Base-by-base conservation (phyloP, 208 protist species). In the Angomonas deanei region DNA sequence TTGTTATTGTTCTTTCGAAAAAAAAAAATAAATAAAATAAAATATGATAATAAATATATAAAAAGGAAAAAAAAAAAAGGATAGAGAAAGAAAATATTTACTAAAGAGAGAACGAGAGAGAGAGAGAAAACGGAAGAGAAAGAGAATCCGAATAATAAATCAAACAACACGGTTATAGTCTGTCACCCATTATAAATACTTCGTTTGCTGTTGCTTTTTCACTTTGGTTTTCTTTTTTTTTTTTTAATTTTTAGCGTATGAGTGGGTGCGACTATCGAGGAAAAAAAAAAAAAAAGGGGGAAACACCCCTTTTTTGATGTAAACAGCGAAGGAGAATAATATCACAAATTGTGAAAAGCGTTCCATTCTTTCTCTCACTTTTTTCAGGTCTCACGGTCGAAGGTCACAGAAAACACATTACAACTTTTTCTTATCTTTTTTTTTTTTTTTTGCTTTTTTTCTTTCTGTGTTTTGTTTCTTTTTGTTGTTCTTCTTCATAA, bases 391-490 rank as follows among this genome's bases (percentile, higher is more conserved):
- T n/a, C n/a, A n/a, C n/a, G n/a, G n/a, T n/a, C n/a, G n/a, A n/a
- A n/a, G n/a, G n/a, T n/a, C n/a, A n/a, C n/a, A n/a, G n/a, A n/a
- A n/a, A 50, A 3, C 46, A 53, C 60, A 28, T 33, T 36, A 33
- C 61, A 42, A 56, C 48, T 72, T 58, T 65, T 58, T 19, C 26
- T 23, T 26, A 39, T 34, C n/a, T 52, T 54, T 59, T 19, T 5
- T 56, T 65, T 30, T 68, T 76, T 69, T 49, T 48, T 61, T 62
- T 31, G 15, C 52, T n/a, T 69, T 61, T 11, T 38, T 64, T 53
- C 60, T 52, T 19, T 48, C 56, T 60, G 6, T 15, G 32, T 49
- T 64, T 66, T 53, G 46, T 33, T 53, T 53, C 23, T 26, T 53
- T 26, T 54, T 59, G n/a, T 50, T 56, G 32, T 61, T 47, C 63